A percentile compares a stretch with the other conserved stretches of the same genome.
phyloP scores from a whole-genome alignment of 495 filamentous ascomycete species.

The Hypoxylon lienhwacheense region DNA sequence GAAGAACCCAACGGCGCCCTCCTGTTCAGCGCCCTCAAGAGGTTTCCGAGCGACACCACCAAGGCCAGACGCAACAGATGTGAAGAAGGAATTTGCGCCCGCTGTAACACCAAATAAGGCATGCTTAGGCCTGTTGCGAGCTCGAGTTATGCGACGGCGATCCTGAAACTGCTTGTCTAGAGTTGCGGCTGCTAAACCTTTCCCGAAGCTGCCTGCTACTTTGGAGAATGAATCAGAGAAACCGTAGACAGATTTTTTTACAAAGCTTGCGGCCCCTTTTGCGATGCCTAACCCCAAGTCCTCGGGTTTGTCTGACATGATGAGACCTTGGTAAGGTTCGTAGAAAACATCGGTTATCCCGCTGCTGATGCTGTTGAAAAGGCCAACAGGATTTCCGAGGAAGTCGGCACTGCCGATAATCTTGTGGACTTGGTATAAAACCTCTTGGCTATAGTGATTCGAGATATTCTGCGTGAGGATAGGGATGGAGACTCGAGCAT shows the following conservation, averaged over 20 bases:
- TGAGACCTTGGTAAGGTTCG: slow-evolving; percentile 95
- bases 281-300: slow-evolving; percentile 93
- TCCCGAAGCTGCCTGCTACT: slow-evolving; percentile 93
- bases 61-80: slow-evolving; percentile 86
- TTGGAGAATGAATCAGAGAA: slow-evolving; percentile 96
- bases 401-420: slow-evolving; percentile 97
- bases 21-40: slow-evolving; percentile 93
- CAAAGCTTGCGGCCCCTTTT: slow-evolving; percentile 93
- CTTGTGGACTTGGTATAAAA: slow-evolving; percentile 92
- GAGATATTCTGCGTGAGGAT: slow-evolving; percentile 81
- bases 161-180: slow-evolving; percentile 99
- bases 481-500: slow-evolving; percentile 85
- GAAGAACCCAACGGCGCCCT: slow-evolving; percentile 89
- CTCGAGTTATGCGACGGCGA: slow-evolving; percentile 87
- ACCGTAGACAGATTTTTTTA: slow-evolving; percentile 98
- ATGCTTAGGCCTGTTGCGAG: slow-evolving; percentile 93
- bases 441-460: slow-evolving; percentile 94
- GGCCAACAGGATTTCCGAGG: slow-evolving; percentile 94
- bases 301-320: slow-evolving; percentile 93
- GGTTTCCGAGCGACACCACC: slow-evolving; percentile 92
- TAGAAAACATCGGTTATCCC: slow-evolving; percentile 98
- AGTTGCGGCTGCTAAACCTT: slow-evolving; percentile 89
- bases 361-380: slow-evolving; percentile 98
- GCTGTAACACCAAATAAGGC: slow-evolving; percentile 94
- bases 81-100: slow-evolving; percentile 92